Evolutionary conservation across 179 eudicot species (phyloP), one percentile per base, ranked within the genome.

Genomic region (Heliamphora pulchella): DNA sequence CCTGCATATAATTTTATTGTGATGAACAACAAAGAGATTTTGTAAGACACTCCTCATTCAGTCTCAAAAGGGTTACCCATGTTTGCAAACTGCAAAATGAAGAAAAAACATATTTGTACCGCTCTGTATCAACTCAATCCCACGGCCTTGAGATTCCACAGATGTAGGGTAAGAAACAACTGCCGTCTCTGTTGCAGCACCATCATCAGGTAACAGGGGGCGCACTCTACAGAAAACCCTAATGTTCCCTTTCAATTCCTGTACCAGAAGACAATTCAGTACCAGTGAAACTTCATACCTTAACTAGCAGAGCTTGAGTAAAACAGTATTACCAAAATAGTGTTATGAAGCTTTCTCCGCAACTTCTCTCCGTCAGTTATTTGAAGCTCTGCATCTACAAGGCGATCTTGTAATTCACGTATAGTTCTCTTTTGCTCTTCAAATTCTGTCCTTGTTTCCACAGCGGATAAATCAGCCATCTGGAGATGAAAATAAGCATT

Each of bases 171-270:
- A 92, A 53, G 91, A 79, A 81, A 92, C 81, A 59, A 89, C 86
- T 0, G 88, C 62, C 7, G 79, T 79, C 58, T 91, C 93, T 43
- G 86, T 63, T 68, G 78, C 84, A 77, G 88, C 83, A 61, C 87
- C 86, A 80, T 92, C 97, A 78, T 91, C 93, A 15, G 93, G 94
- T 74, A 90, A 82, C 81, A 90, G 55, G 44, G 97, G 94, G 65
- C 97, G 85, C 47, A 90, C 97, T 87, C 97, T 85, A 53, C 94
- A 92, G 79, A 92, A 92, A 20, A 92, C 97, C n/a, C 97, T 91
- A 47, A 92, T 92, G 77, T 92, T 92, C 4, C 97, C 97, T 83
- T 92, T 92, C 57, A 92, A 65, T 82, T 92, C 97, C 94, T 92
- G 89, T 81, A 88, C 50, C 18, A 68, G 13, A 59, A 81, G 14